phyloP scores from a whole-genome alignment of 352 stramenopile species.

The Thalassiosira ordinaria region DNA sequence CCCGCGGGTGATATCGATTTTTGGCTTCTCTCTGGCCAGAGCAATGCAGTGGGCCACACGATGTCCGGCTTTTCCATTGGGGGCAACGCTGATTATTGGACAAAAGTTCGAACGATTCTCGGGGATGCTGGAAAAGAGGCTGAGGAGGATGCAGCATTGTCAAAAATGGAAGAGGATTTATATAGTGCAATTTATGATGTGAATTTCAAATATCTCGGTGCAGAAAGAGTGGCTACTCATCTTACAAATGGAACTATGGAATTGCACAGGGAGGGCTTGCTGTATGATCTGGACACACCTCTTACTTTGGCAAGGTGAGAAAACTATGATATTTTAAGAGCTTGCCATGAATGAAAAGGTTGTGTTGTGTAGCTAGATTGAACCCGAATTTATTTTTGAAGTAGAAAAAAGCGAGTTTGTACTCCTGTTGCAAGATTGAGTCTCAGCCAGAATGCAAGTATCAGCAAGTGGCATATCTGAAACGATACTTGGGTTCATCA shows the following conservation, averaged over 20 bases:
- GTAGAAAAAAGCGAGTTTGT: too few relatives aligned
- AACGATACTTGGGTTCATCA: too few relatives aligned
- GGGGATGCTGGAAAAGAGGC: neutral
- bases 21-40: constrained; percentile 33
- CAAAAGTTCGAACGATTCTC: neutral
- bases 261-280: constrained; percentile 15
- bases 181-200: constrained; percentile 1
- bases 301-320: constrained; percentile 18
- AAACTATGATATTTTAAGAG: too few relatives aligned
- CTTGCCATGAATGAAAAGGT: too few relatives aligned
- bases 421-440: too few relatives aligned
- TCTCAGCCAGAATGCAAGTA: too few relatives aligned
- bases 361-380: too few relatives aligned
- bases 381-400: too few relatives aligned
- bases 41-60: constrained; percentile 27
- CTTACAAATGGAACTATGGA: constrained; percentile 11
- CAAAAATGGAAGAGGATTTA: constrained; percentile 7
- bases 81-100: constrained; percentile 14
- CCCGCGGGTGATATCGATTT: too few relatives aligned
- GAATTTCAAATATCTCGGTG: too few relatives aligned
- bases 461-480: too few relatives aligned
- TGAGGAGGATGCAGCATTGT: too few relatives aligned
- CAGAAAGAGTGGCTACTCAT: constrained; percentile 12
- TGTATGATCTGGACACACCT: constrained; percentile 20
- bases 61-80: neutral